Base-by-base conservation (phyloP, 2,329 filamentous ascomycete genomes). In the Diplodia corticola region DNA sequence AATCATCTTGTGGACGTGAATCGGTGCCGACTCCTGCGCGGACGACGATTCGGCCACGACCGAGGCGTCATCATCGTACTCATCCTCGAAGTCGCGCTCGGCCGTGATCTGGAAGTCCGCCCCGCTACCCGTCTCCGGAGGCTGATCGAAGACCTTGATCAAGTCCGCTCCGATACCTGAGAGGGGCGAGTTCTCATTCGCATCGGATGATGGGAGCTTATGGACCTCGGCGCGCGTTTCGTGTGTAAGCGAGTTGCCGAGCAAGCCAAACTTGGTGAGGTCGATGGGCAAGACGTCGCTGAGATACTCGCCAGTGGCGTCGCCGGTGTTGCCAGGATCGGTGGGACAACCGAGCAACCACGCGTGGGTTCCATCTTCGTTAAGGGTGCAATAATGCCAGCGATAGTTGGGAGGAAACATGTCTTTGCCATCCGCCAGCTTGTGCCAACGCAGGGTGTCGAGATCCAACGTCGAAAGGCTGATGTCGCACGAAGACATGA, bases 361-460 rank as follows among this genome's bases (percentile, higher is more conserved):
- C 7, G 93, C 95, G 75, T 96, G 97, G 6, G 95, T 97, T 5
- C 94, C 94, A 72, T 96, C 92, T 68, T 95, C 89, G 75, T 97
- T 96, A 79, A 97, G 91, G 3, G 93, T 96, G 77, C 95, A 98
- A 76, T 99, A 99, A 77, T 98, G 94, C 95, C 95, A 99, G 67
- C 94, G 88, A 77, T 95, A 98, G n/a, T 91, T 92, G 0, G 88
- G 83, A 71, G 91, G 91, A 80, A 97, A 99, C 37, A 99, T 89
- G 75, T 99, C 95, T 59, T 92, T 90, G 3, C 95, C 95, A 73
- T 97, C 94, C 1, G 94, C 95, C 20, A 99, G 84, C 75, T 93
- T 96, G 77, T 97, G 93, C 95, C 95, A 99, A 55, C 93, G 89
- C 59, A 98, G 80, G 0, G 91, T 90, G 67, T 91, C 90, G 12